A percentile compares a stretch with the other conserved stretches of the same genome.
Conservation (phyloP, 371 early-diverging fungal species). For the Mortierella sp. region DNA sequence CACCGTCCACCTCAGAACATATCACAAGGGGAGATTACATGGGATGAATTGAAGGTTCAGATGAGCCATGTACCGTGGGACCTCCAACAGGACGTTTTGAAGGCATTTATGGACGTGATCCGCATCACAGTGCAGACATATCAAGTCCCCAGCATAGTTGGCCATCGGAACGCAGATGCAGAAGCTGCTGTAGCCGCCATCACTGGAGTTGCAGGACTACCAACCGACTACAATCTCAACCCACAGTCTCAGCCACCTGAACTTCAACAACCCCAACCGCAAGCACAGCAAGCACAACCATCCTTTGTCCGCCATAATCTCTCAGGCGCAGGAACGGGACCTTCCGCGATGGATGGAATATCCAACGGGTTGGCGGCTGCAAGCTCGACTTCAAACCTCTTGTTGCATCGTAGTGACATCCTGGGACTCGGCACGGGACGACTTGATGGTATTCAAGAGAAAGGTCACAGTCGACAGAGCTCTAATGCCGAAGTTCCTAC, state of each 20-base stretch:
- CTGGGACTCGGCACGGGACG: constrained; percentile 1
- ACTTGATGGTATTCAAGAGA: constrained; percentile 2
- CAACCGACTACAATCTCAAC: constrained; percentile 17
- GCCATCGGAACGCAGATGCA: constrained; percentile 19
- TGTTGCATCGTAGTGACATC: constrained; percentile 27
- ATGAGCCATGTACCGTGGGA: constrained; percentile 39
- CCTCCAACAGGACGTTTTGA: constrained; percentile 35
- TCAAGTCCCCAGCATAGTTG: constrained; percentile 24
- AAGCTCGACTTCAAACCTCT: constrained; percentile 17
- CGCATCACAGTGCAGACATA: constrained; percentile 22
- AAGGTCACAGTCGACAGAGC: constrained; percentile 34
- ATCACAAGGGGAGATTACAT: constrained; percentile 12
- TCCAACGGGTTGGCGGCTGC: constrained; percentile 8
- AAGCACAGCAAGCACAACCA: not conserved
- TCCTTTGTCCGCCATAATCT: constrained; percentile 17
- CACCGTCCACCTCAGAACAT: constrained; percentile 10
- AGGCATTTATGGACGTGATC: constrained; percentile 24
- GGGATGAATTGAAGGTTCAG: constrained; percentile 37
- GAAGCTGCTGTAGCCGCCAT: constrained; percentile 37
- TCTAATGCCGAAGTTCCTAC: constrained; percentile 7
- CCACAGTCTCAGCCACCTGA: constrained; percentile 9
- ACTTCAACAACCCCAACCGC: constrained; percentile 8
- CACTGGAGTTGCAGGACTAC: constrained; percentile 24
- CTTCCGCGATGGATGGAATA: constrained; percentile 19
- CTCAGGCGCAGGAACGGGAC: not conserved